Evolutionary conservation across 768 basidiomycete genomes (phyloP).

Genomic region (Russula sp.): DNA sequence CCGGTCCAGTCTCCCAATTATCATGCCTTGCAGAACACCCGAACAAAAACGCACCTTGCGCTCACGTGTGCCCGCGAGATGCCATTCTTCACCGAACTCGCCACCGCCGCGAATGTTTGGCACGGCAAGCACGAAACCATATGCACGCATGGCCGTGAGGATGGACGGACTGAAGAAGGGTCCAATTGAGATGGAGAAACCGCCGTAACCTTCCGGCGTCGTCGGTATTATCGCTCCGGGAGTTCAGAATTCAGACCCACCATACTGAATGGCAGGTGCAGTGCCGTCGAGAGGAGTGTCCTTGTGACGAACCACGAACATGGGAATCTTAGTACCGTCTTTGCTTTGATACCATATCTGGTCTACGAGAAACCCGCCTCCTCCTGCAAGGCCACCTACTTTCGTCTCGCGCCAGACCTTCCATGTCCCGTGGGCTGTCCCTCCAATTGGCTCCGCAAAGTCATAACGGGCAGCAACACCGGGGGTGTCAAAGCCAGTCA

Average conservation of each 20-base stretch:
- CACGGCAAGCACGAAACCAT: slow-evolving; percentile 58
- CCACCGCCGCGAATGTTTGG: slow-evolving; percentile 51
- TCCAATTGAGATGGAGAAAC: slow-evolving; percentile 63
- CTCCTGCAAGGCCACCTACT: slow-evolving; percentile 50
- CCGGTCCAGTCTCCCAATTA: neutral
- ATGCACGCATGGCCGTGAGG: slow-evolving; percentile 67
- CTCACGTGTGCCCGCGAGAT: slow-evolving; percentile 61
- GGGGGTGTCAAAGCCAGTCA: slow-evolving; percentile 68
- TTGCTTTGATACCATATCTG: slow-evolving; percentile 79
- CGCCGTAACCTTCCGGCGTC: slow-evolving; percentile 59
- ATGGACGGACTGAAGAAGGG: slow-evolving; percentile 68
- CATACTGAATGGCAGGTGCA: slow-evolving; percentile 73
- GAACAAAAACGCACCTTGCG: slow-evolving; percentile 45
- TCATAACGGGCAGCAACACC: slow-evolving; percentile 60
- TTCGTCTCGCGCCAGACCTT: slow-evolving; percentile 51
- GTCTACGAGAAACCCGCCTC: slow-evolving; percentile 61
- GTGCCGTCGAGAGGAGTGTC: slow-evolving; percentile 64
- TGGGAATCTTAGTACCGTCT: slow-evolving; percentile 76
- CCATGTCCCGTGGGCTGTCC: slow-evolving; percentile 46
- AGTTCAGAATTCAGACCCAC: slow-evolving; percentile 32
- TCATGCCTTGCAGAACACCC: neutral
- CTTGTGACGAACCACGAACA: slow-evolving; percentile 80
- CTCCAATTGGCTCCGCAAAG: slow-evolving; percentile 33
- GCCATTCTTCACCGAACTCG: slow-evolving; percentile 86
- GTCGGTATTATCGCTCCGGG: neutral